Base-by-base conservation (phyloP, 2,329 filamentous ascomycete genomes). In the Colletotrichum coccodes region DNA sequence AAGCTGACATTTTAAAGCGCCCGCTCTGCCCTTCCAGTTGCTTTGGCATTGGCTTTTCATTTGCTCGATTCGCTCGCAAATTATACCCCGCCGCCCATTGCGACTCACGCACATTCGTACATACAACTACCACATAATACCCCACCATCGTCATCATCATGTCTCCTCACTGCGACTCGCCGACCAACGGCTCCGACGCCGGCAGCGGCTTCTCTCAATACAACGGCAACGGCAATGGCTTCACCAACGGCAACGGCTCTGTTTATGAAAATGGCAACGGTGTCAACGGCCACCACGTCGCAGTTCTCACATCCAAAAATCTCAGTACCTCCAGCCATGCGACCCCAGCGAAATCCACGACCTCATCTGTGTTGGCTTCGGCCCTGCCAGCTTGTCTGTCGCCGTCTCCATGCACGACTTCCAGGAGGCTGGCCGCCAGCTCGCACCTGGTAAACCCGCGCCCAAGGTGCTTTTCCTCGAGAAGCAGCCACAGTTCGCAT, bases 351-450 rank as follows among this genome's bases (percentile, higher is more conserved):
- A 92, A 57, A 82, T 94, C 36, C 91, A 95, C 78, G 95, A 98
- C 79, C 85, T 98, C 60, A 84, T 98, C 73, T 97, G 94, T 79
- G 90, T 97, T 64, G 95, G 95, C 28, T 98, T 98, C 77, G 95
- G 95, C 8, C 95, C 95, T 23, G 95, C 95, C 32, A 96, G 94
- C 69, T 86, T 98, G 40, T 92, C 95, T 21, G 92, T 98, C 71
- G 95, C 94, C 16, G 92, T 97, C 64, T 95, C 96, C 28, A 87
- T 98, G 47, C 91, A 97, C 79, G 95, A 98, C 79, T 83, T 89
- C n/a, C 81, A 93, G 61, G 87, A 89, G 76, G 77, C 82, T 49
- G 85, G 86, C 53, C 80, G 73, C 60, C 73, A 78, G 67, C 74
- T 86, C 71, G 53, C 74, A 76, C 80, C 84, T 66, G 79, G 80